phyloP scores from a whole-genome alignment of 2,329 filamentous ascomycete species.

The Verticillium longisporum region DNA sequence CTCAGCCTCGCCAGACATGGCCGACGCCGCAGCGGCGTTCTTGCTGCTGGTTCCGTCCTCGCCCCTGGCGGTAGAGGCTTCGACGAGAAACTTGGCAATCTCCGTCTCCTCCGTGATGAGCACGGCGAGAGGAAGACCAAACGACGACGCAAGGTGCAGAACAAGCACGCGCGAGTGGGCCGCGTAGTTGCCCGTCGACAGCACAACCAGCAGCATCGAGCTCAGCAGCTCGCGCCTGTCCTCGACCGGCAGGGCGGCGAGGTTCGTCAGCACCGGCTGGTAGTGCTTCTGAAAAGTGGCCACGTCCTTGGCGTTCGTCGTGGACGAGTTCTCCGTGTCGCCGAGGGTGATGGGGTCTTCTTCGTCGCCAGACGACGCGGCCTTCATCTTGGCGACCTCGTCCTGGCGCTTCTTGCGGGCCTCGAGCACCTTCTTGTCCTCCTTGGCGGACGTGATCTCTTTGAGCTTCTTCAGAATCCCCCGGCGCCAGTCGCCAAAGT shows the following conservation, averaged over 20 bases:
- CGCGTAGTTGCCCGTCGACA: constrained; percentile 68
- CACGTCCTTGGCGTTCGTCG: constrained; percentile 25
- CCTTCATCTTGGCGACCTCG: constrained; percentile 28
- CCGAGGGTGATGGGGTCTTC: constrained; percentile 36
- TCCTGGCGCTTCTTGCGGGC: constrained; percentile 39
- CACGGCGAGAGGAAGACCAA: constrained; percentile 54
- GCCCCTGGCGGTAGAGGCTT: constrained; percentile 44
- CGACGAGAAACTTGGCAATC: constrained; percentile 68
- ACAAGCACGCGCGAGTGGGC: constrained; percentile 66
- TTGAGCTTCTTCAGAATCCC: constrained; percentile 63
- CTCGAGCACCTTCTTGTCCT: constrained; percentile 37
- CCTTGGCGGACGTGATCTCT: constrained; percentile 53
- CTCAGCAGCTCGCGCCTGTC: constrained; percentile 61
- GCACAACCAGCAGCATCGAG: constrained; percentile 61
- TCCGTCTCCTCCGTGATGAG: constrained; percentile 66
- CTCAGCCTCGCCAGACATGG: constrained; percentile 70
- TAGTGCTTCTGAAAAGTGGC: constrained; percentile 43
- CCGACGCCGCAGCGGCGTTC: constrained; percentile 15
- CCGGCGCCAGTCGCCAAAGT: constrained; percentile 73
- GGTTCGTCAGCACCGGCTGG: constrained; percentile 44
- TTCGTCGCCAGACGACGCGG: constrained; percentile 20
- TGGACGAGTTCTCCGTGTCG: constrained; percentile 13
- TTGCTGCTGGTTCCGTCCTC: constrained; percentile 16
- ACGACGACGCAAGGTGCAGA: constrained; percentile 59
- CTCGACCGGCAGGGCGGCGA: constrained; percentile 47